phyloP scores from a whole-genome alignment of 768 basidiomycete genomes.

The Lactarius evosmus region DNA sequence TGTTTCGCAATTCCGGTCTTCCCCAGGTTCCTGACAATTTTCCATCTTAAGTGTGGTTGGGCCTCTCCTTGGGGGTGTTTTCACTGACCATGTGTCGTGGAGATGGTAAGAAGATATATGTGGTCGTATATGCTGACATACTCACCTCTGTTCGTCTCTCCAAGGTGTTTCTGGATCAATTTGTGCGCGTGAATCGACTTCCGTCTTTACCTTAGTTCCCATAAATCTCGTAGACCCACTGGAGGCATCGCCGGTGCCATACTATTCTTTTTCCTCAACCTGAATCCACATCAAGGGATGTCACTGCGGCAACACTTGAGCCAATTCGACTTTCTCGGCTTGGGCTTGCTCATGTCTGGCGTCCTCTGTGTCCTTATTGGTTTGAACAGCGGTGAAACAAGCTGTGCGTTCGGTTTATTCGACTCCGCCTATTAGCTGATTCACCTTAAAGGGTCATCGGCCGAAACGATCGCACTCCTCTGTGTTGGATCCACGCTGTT shows the following conservation, averaged over 20 bases:
- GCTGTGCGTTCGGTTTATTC: slow-evolving; percentile 45
- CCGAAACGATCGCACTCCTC: slow-evolving; percentile 62
- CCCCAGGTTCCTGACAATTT: not conserved
- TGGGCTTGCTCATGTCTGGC: slow-evolving; percentile 58
- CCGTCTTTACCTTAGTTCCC: not conserved
- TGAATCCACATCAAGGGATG: slow-evolving; percentile 68
- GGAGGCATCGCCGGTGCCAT: slow-evolving; percentile 61
- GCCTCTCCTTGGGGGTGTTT: slow-evolving; percentile 76
- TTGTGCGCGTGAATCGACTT: slow-evolving; percentile 42
- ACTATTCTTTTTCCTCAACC: slow-evolving; percentile 70
- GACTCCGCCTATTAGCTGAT: not conserved
- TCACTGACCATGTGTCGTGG: slow-evolving; percentile 76
- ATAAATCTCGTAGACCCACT: slow-evolving; percentile 53
- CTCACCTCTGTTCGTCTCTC: not conserved
- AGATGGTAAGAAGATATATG: slow-evolving; percentile 51
- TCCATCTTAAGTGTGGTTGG: slow-evolving; percentile 52
- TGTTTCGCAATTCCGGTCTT: not conserved
- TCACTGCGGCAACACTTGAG: slow-evolving; percentile 54
- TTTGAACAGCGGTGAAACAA: slow-evolving; percentile 64
- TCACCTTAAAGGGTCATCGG: slow-evolving; percentile 47
- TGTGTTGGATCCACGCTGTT: slow-evolving; percentile 54
- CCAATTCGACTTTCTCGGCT: slow-evolving; percentile 72
- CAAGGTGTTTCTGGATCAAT: slow-evolving; percentile 75
- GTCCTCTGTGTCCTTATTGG: slow-evolving; percentile 69
- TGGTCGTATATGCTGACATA: slow-evolving; percentile 4